Evolutionary conservation across 805 yeast species (phyloP).

Genomic region (Lipomyces kockii): DNA sequence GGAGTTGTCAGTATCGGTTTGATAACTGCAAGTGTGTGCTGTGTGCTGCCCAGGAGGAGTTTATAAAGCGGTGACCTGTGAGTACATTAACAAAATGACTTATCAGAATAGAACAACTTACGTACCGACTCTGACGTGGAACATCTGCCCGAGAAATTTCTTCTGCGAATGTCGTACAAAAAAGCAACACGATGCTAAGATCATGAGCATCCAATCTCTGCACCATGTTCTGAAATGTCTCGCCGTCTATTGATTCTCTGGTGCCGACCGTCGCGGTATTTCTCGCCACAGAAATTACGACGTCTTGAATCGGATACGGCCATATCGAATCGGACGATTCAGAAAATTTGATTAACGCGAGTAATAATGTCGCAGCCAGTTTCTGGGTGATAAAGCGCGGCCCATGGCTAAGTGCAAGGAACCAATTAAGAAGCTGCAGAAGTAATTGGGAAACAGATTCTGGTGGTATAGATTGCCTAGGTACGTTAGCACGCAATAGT

Average conservation of each 20-base stretch:
- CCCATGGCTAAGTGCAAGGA: constrained; percentile 20
- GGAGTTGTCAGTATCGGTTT: constrained; percentile 9
- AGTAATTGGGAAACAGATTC: constrained; percentile 12
- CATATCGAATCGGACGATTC: constrained; percentile 11
- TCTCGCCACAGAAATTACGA: constrained; percentile 18
- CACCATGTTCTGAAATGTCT: neutral
- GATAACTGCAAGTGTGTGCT: constrained; percentile 11
- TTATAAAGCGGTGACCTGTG: constrained; percentile 15
- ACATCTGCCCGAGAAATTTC: constrained; percentile 31
- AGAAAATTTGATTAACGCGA: constrained; percentile 23
- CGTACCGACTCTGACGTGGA: constrained; percentile 21
- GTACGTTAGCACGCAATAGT: neutral
- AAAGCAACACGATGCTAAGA: constrained; percentile 15
- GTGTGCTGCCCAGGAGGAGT: constrained; percentile 13
- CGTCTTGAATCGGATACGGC: constrained; percentile 29
- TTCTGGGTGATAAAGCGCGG: constrained; percentile 31
- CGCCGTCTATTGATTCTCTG: neutral
- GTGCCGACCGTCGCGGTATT: constrained; percentile 2
- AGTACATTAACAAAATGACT: neutral
- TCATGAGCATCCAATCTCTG: constrained; percentile 1
- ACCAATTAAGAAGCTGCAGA: constrained; percentile 25
- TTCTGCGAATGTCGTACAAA: constrained; percentile 30
- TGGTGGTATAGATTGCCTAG: constrained; percentile 25
- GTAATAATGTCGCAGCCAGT: constrained; percentile 22
- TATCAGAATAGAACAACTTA: neutral